Evolutionary conservation across 352 stramenopile genomes (phyloP), one percentile per base, ranked within the genome.

Genomic region (Thalassiosira exigua): DNA sequence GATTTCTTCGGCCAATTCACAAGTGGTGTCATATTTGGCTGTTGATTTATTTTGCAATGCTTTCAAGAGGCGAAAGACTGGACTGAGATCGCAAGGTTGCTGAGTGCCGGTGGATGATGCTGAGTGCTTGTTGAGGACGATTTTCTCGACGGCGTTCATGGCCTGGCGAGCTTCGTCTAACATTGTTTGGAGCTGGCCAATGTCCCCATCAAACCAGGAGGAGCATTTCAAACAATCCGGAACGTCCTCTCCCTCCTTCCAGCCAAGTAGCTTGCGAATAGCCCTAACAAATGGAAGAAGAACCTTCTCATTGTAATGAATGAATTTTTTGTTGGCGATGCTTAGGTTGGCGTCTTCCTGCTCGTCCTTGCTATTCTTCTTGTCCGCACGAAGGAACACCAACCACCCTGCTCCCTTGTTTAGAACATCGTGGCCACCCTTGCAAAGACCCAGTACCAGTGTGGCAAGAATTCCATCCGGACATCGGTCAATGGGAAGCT

Each of bases 241-340:
- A 7, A 72, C 32, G 1, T 19, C 17, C 7, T 24, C 5, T 5
- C 48, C 27, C n/a, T 22, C 9, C 32, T 54, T 30, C 64, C 64
- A 72, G 7, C 53, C 48, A 27, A 72, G 29, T n/a, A 42, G 60
- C 32, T 72, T 17, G 27, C 50, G n/a, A 36, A 72, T 64, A 1
- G 29, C 19, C 3, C 62, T 29, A 19, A 65, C 64, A 26, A 61
- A 72, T 1, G 62, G 62, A 46, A 72, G 62, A 30, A 72, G 50
- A 7, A 72, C 48, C 0, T 72, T 26, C 36, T 72, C 36, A 36
- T 72, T 61, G 62, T 72, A 72, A 14, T 72, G 48, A 2, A 65
- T 17, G 21, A 72, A 53, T 27, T 51, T 72, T 51, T 51, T 51
- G 42, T 51, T 51, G 3, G 42, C 42, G 4, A 51, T 51, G 24